Base-by-base conservation (phyloP, 2,329 filamentous ascomycete genomes). In the Colletotrichum sp. region DNA sequence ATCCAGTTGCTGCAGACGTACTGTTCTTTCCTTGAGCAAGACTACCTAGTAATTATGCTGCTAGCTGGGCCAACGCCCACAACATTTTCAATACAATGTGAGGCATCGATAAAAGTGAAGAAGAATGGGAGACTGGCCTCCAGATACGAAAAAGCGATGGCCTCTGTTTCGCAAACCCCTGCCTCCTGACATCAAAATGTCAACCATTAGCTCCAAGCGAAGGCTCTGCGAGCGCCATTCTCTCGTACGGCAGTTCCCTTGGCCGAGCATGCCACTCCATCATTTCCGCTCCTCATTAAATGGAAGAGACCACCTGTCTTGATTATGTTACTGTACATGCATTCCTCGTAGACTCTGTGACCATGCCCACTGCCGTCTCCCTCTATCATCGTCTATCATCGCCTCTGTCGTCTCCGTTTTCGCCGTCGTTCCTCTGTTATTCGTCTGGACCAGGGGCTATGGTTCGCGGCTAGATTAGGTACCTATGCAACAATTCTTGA, bases 111-210 rank as follows among this genome's bases (percentile, higher is more conserved):
- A 2, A 43, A 6, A 43, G 36, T 43, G 2, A 43, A 18, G 16
- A 43, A 43, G 2, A 18, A 43, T 43, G 36, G 1, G 0, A 6
- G 8, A 16, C 1, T 1, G 8, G 36, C 36, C 1, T 43, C 36
- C 16, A 18, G 8, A 43, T 43, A 43, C 36, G 36, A 18, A 43
- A 10, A n/a, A n/a, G 36, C 8, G 8, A 43, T 43, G 36, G 36
- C 36, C 16, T 43, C 16, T 1, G 36, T 43, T 43, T 18, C 36
- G 16, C 36, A n/a, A 43, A 43, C 2, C 36, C 7, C 36, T 39
- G 36, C 2, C 36, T 14, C 14, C 14, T 39, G 14, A 39, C 14
- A 16, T 36, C 16, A 39, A 39, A 1, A 39, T 39, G 7, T 39
- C 34, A 36, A 16, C 14, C 14, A 36, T 36, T 36, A 36, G 34